Percentiles rank a stretch among this genome's conserved stretches.
phyloP scores from a whole-genome alignment of 2,329 filamentous ascomycete species.

The Cercospora zeae-maydis region DNA sequence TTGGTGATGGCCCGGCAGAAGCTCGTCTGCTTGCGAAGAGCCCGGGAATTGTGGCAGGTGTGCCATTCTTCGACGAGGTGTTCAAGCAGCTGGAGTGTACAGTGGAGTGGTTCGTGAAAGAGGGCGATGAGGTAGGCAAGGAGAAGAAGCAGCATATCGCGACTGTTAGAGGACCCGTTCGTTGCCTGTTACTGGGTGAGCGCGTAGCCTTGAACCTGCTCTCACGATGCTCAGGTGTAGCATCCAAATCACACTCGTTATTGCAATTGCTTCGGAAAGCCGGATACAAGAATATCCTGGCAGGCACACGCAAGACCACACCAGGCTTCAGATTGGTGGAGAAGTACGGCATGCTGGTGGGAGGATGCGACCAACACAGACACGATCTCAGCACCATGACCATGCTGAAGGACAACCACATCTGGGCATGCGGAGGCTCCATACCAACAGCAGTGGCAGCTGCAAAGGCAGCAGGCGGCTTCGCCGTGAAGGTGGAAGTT shows the following conservation, averaged over 20 bases:
- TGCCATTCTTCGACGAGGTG: conserved; percentile 93
- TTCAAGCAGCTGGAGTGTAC: conserved; percentile 85
- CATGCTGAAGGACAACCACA: conserved; percentile 99
- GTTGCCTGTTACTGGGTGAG: conserved; percentile 84
- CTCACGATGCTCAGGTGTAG: conserved; percentile 86
- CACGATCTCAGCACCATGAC: conserved; percentile 89
- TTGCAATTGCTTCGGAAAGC: conserved; percentile 53
- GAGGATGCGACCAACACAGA: conserved; percentile 85
- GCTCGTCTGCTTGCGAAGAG: conserved; percentile 55
- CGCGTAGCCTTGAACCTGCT: conserved; percentile 88
- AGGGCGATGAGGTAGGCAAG: conserved; percentile 66
- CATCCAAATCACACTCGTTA: conserved; percentile 56
- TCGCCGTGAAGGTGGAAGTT: conserved; percentile 91
- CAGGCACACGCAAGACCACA: conserved; percentile 94
- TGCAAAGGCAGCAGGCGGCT: conserved; percentile 79
- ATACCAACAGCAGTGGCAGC: conserved; percentile 83
- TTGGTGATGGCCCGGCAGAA: conserved; percentile 61
- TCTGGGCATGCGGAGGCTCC: conserved; percentile 78
- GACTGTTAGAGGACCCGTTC: conserved; percentile 78
- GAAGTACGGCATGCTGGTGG: conserved; percentile 96
- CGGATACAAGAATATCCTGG: conserved; percentile 80
- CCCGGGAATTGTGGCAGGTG: conserved; percentile 80
- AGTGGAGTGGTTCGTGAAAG: conserved; percentile 79
- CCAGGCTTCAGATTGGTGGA: conserved; percentile 93
- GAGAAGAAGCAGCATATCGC: conserved; percentile 65